These are phyloP conservation scores for Boletellus ananas DNA, from an alignment of 768 basidiomycete genomes.

Conservation along the genomic window DNA sequence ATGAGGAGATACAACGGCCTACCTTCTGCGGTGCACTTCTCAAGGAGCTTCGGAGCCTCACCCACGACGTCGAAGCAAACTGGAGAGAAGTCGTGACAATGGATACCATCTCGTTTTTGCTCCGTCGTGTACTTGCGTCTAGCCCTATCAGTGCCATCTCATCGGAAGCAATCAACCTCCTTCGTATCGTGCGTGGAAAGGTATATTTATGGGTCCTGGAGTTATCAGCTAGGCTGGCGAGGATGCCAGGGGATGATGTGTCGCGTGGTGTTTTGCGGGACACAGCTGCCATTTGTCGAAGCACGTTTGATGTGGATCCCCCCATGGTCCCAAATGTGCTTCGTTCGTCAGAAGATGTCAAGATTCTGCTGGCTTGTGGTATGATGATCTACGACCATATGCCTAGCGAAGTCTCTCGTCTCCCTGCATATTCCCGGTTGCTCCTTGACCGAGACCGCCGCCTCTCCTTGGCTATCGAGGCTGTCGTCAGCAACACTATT, in stretches of 20 bases:
- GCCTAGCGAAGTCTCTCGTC: constrained; percentile 6
- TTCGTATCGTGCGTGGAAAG: constrained; percentile 30
- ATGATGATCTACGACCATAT: constrained; percentile 33
- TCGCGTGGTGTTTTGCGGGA: constrained; percentile 12
- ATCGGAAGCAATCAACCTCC: constrained; percentile 18
- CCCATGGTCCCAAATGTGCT: constrained; percentile 9
- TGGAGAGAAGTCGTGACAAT: constrained; percentile 37
- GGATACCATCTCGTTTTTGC: constrained; percentile 32
- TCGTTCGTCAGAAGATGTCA: constrained; percentile 20
- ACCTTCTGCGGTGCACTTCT: constrained; percentile 35
- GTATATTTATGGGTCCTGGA: constrained; percentile 36
- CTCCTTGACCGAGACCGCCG: constrained; percentile 32
- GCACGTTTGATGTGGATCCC: constrained; percentile 29
- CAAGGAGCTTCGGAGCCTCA: constrained; percentile 29
- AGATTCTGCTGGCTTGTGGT: constrained; percentile 30
- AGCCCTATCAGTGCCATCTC: constrained; percentile 10
- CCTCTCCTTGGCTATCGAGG: constrained; percentile 31
- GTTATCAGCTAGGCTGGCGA: constrained; percentile 18
- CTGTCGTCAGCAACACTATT: constrained; percentile 11
- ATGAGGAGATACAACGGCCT: constrained; percentile 30
- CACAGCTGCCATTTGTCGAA: constrained; percentile 17
- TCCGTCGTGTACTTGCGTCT: constrained; percentile 34
- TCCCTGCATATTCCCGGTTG: constrained; percentile 12
- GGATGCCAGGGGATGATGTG: background rate
- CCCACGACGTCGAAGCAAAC: constrained; percentile 34